Conservation (phyloP, 352 stramenopile species). For the Achlya hypogyna region DNA sequence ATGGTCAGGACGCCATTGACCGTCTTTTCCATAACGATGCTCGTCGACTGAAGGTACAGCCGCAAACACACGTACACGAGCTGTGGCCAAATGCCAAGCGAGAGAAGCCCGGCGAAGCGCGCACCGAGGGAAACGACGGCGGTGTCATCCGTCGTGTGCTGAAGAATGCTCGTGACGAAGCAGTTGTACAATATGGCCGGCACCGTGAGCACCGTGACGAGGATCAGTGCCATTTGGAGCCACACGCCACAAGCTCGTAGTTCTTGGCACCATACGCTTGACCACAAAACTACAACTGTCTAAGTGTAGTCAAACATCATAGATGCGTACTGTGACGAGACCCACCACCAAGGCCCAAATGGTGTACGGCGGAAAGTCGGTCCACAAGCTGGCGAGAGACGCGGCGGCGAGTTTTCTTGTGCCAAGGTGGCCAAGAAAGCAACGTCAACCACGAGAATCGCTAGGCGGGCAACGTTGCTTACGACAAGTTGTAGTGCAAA, state of each 20-base stretch:
- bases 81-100: constrained; percentile 52
- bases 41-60: constrained; percentile 68
- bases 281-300: constrained; percentile 35
- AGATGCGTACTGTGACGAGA: constrained; percentile 39
- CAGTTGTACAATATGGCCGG: constrained; percentile 24
- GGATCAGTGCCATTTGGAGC: constrained; percentile 66
- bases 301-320: not conserved
- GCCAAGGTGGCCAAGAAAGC: constrained; percentile 73
- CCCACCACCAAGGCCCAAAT: constrained; percentile 62
- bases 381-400: constrained; percentile 68
- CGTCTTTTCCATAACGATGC: constrained; percentile 61
- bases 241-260: constrained; percentile 60
- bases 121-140: constrained; percentile 44
- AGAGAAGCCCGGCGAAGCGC: constrained; percentile 46
- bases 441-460: constrained; percentile 63
- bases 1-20: constrained; percentile 52
- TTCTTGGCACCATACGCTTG: constrained; percentile 77
- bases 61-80: constrained; percentile 33
- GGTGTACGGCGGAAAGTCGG: constrained; percentile 47
- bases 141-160: constrained; percentile 30
- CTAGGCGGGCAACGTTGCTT: constrained; percentile 62
- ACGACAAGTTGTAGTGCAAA: constrained; percentile 74
- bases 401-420: constrained; percentile 59
- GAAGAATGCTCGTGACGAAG: constrained; percentile 25
- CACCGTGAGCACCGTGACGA: constrained; percentile 30